Evolutionary conservation across 352 stramenopile species (phyloP), one percentile per base, ranked within the genome.

Genomic region (Phytophthora boehmeriae): DNA sequence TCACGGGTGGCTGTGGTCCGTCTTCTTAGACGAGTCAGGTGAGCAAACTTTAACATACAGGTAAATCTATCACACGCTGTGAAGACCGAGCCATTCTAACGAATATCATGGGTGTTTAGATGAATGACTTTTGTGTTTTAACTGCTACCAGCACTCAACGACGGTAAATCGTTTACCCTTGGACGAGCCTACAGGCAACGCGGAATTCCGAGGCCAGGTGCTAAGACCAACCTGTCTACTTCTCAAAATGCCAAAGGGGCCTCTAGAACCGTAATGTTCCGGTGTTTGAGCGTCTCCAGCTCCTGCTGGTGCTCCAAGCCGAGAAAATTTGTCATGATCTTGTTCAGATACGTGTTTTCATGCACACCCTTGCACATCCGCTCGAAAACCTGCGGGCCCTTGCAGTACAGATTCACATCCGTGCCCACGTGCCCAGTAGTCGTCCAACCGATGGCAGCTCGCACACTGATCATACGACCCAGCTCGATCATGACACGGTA

Each of bases 391-490:
- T 48, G 56, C 2, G 81, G 81, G 10, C 81, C 81, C 58, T 84
- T 84, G 73, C 81, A 90, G 76, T 90, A 86, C 27, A 90, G 59
- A 63, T 88, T 86, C 30, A 90, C 81, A 38, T 90, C 81, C 55
- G 78, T 89, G 66, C 78, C 81, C 6, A 89, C 76, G 66, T 90
- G 81, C 13, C 76, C 81, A 38, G 75, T 64, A 5, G 80, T 90
- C 1, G 78, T 88, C 80, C 80, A 90, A 49, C 69, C 75, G 25
- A 90, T 78, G 30, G 54, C 51, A 13, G 76, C 81, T 5, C 62
- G 68, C 25, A 66, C 46, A 34, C 72, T 85, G 38, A 88, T 80
- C 35, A 84, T 57, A 54, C 85, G 77, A 19, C 77, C 77, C 23
- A 89, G 48, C 51, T 83, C 71, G 22, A 88, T 67, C 63, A 88